These are phyloP conservation scores for Uronychia binucleata DNA, from an alignment of 73 alveolate genomes.

Conservation along the genomic window DNA sequence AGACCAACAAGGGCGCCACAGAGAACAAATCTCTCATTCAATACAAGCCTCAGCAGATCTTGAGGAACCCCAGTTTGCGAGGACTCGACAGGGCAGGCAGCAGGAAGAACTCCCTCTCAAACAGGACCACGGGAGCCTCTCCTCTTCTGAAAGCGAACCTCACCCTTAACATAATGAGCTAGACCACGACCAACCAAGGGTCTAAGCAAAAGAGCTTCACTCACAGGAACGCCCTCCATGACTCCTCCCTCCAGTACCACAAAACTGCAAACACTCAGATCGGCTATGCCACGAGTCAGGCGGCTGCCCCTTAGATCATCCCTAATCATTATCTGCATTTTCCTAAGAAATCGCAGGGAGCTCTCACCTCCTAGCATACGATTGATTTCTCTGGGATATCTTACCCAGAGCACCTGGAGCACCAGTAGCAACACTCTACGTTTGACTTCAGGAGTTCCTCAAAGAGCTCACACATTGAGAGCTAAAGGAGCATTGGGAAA, in stretches of 20 bases:
- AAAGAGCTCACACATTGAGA: not conserved
- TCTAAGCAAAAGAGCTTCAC: not conserved
- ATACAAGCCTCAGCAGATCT: not conserved
- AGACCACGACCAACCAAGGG: not conserved
- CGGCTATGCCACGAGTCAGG: not conserved
- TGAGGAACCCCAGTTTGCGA: not conserved
- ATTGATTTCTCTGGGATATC: too few relatives aligned
- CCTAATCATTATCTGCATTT: too few relatives aligned
- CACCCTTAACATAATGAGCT: not conserved
- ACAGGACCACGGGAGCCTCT: not conserved
- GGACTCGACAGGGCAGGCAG: not conserved
- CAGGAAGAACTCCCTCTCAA: too few relatives aligned
- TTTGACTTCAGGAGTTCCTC: not conserved
- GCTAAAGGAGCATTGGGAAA: not conserved
- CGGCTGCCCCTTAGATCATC: not conserved
- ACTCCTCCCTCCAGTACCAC: not conserved
- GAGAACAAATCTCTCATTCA: too few relatives aligned
- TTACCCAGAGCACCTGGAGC: too few relatives aligned
- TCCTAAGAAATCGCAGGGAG: not conserved
- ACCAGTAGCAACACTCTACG: not conserved
- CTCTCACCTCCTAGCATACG: not conserved
- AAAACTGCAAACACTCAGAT: not conserved
- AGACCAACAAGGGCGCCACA: too few relatives aligned
- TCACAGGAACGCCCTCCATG: not conserved
- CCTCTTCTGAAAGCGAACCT: not conserved